These are phyloP conservation scores for Staphylotrichum longicolle DNA, from an alignment of 495 filamentous ascomycete genomes.

Conservation along the genomic window DNA sequence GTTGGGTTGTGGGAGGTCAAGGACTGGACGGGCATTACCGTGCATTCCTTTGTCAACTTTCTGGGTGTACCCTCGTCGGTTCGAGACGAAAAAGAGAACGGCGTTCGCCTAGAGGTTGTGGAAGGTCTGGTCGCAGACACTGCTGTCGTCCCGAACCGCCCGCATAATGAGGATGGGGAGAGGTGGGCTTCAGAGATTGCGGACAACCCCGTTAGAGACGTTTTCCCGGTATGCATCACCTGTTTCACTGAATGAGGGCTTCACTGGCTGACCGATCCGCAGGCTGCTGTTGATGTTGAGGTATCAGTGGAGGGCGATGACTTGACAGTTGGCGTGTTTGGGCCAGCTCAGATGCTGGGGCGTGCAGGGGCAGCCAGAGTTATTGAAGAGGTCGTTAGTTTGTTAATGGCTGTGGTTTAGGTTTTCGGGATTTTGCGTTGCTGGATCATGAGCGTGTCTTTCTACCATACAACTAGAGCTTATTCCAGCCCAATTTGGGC, in stretches of 20 bases:
- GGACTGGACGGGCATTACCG: conserved; percentile 46
- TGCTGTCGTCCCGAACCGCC: not conserved
- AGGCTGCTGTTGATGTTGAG: conserved; percentile 58
- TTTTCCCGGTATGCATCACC: conserved; percentile 38
- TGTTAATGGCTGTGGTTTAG: not conserved
- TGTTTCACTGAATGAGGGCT: no score
- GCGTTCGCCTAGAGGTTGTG: not conserved
- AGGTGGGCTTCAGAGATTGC: not conserved
- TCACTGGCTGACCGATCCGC: not conserved
- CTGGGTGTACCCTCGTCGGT: conserved; percentile 36
- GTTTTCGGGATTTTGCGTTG: not conserved
- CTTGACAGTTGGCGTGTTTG: conserved; percentile 58
- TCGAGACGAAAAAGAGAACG: no score
- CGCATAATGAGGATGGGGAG: not conserved
- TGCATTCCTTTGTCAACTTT: conserved; percentile 58
- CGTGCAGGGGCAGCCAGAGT: conserved; percentile 3
- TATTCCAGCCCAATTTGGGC: no score
- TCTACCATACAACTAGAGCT: no score
- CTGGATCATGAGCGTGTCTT: no score
- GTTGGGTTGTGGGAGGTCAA: conserved; percentile 51
- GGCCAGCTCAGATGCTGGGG: conserved; percentile 19
- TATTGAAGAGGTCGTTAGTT: conserved; percentile 10
- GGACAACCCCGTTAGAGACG: conserved; percentile 28
- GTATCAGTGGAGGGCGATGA: conserved; percentile 42
- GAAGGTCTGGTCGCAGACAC: not conserved